phyloP scores from a whole-genome alignment of 2,329 filamentous ascomycete genomes.

The Sporothrix humicola region DNA sequence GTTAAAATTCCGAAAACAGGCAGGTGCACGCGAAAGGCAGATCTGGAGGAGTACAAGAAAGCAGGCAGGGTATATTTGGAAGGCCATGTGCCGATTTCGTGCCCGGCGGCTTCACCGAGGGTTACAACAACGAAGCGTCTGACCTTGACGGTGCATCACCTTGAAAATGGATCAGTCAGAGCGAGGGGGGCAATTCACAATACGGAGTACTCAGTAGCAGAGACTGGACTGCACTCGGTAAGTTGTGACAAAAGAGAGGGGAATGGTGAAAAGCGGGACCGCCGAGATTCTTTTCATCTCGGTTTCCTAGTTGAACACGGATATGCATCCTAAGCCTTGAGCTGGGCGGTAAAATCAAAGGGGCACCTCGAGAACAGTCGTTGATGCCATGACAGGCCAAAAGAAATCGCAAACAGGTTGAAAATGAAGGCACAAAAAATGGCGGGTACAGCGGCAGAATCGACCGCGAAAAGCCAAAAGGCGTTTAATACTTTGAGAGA shows the following conservation, averaged over 20 bases:
- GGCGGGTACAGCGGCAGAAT: slow-evolving; percentile 36
- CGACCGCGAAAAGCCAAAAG: slow-evolving; percentile 24
- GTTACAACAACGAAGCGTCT: slow-evolving; percentile 6
- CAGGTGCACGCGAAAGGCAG: slow-evolving; percentile 8
- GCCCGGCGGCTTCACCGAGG: slow-evolving; percentile 31
- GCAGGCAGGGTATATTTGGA: neutral
- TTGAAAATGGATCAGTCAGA: neutral
- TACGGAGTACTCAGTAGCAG: too few species aligned
- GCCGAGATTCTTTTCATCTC: slow-evolving; percentile 4
- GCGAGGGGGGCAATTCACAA: neutral
- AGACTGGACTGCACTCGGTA: neutral
- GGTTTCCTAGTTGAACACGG: neutral
- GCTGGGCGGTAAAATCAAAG: neutral
- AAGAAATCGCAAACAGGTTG: neutral
- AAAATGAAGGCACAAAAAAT: neutral
- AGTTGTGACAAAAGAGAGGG: neutral
- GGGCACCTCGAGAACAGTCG: too few species aligned
- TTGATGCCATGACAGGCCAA: neutral
- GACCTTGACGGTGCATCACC: neutral
- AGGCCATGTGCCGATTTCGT: slow-evolving; percentile 14
- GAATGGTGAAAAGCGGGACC: slow-evolving; percentile 19
- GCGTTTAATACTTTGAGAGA: neutral
- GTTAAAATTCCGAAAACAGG: neutral
- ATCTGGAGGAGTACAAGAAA: slow-evolving; percentile 7
- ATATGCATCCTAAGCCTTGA: neutral